Evolutionary conservation across 2,329 filamentous ascomycete species (phyloP).

Genomic region (Claviceps citrina): DNA sequence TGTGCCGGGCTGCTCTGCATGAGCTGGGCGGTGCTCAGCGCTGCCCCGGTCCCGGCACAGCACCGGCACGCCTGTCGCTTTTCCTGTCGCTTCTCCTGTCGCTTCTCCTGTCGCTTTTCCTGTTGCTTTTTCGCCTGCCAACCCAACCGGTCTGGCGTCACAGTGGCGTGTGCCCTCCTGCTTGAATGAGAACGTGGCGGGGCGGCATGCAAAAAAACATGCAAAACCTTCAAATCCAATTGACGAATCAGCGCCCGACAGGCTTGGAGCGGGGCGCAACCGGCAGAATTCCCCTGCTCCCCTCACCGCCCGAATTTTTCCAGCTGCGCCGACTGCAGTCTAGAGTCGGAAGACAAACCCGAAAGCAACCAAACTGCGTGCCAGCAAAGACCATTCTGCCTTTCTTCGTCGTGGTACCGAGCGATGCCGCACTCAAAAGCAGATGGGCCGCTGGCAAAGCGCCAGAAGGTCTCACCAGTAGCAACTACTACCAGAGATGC

Average conservation of each 20-base stretch:
- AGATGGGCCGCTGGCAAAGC: slow-evolving; percentile 54
- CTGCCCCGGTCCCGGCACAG: not conserved
- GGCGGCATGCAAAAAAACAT: not conserved
- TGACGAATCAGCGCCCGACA: not conserved
- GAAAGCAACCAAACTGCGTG: not conserved
- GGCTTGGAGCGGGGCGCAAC: slow-evolving; percentile 3
- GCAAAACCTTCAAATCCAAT: not conserved
- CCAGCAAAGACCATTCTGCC: not conserved
- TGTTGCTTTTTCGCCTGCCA: too few relatives aligned
- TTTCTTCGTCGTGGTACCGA: not conserved
- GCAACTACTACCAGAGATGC: slow-evolving; percentile 22
- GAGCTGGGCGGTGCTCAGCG: not conserved
- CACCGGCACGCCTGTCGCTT: too few relatives aligned
- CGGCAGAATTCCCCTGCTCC: slow-evolving; percentile 9
- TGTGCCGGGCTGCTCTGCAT: not conserved
- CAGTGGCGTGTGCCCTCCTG: slow-evolving; percentile 1
- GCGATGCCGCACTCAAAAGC: slow-evolving; percentile 43
- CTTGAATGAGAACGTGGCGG: not conserved
- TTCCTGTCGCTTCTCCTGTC: too few relatives aligned
- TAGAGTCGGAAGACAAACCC: not conserved
- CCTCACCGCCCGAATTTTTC: slow-evolving; percentile 16
- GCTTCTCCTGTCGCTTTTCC: too few relatives aligned
- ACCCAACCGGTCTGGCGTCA: too few relatives aligned
- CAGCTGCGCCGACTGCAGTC: not conserved
- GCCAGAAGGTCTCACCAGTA: slow-evolving; percentile 47